Evolutionary conservation across 768 basidiomycete genomes (phyloP).

Genomic region (Austroboletus eburneus): DNA sequence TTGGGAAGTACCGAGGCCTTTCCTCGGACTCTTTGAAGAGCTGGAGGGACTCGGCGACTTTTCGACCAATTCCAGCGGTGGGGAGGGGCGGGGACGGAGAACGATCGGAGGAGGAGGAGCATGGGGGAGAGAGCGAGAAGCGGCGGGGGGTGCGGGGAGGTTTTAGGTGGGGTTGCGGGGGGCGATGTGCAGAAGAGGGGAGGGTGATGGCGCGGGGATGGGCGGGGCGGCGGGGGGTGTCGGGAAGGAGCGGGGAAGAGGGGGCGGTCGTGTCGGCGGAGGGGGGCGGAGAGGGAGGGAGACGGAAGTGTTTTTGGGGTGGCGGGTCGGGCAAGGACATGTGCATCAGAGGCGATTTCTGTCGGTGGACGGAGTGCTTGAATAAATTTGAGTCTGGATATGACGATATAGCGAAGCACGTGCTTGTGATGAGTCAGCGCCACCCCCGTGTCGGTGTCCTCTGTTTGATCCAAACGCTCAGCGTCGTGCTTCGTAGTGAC

Average conservation of each 20-base stretch:
- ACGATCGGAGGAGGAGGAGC: conserved; percentile 13
- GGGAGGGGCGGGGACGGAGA: conserved; percentile 8
- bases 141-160: conserved; percentile 34
- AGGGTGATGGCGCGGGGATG: conserved; percentile 30
- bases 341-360: background rate
- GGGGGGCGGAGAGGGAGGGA: conserved; percentile 4
- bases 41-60: conserved; percentile 78
- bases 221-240: conserved; percentile 21
- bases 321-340: background rate
- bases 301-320: background rate
- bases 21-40: conserved; percentile 74
- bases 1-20: conserved; percentile 25
- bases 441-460: background rate
- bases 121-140: conserved; percentile 24
- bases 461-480: background rate
- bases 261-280: background rate
- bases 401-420: conserved; percentile 36
- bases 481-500: too few relatives aligned
- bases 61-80: conserved; percentile 61
- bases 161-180: conserved; percentile 24
- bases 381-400: conserved; percentile 18
- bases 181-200: conserved; percentile 27
- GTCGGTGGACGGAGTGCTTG: conserved; percentile 1
- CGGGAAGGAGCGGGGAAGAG: conserved; percentile 27
- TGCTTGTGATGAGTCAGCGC: conserved; percentile 35